phyloP scores from a whole-genome alignment of 148 eudicot genomes.

The Beta vulgaris region DNA sequence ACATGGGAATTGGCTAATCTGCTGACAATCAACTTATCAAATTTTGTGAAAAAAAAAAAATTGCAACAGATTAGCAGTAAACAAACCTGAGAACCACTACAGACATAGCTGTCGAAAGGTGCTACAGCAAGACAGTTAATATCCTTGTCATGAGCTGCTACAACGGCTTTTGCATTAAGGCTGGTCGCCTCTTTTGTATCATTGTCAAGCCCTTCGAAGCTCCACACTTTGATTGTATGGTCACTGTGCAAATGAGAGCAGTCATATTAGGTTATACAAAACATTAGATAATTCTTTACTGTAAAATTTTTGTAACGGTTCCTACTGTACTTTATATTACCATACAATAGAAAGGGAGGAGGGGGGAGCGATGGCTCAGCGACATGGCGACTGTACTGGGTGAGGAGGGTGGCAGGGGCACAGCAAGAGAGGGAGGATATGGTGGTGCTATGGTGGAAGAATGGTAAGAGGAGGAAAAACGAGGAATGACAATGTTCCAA shows the following conservation, averaged over 20 bases:
- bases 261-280: not conserved
- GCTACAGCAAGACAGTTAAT: conserved; percentile 84
- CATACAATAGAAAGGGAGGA: too few species aligned
- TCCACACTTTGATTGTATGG: conserved; percentile 88
- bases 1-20: not conserved
- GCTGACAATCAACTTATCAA: not conserved
- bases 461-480: too few species aligned
- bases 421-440: too few species aligned
- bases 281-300: not conserved
- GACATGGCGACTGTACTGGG: too few species aligned
- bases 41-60: too few species aligned
- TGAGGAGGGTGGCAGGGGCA: too few species aligned
- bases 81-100: conserved; percentile 95
- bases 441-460: too few species aligned
- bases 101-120: conserved; percentile 85
- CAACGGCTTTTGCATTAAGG: conserved; percentile 80
- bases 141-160: conserved; percentile 93
- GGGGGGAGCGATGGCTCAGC: too few species aligned
- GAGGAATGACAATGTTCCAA: too few species aligned
- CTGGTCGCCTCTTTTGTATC: conserved; percentile 41
- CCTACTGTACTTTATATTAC: not conserved
- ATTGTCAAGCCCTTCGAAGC: conserved; percentile 52
- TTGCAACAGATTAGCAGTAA: conserved; percentile 10
- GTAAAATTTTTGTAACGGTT: too few species aligned
- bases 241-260: conserved; percentile 46